Conservation (phyloP, 257 asterid species). For the Solanum piurae region DNA sequence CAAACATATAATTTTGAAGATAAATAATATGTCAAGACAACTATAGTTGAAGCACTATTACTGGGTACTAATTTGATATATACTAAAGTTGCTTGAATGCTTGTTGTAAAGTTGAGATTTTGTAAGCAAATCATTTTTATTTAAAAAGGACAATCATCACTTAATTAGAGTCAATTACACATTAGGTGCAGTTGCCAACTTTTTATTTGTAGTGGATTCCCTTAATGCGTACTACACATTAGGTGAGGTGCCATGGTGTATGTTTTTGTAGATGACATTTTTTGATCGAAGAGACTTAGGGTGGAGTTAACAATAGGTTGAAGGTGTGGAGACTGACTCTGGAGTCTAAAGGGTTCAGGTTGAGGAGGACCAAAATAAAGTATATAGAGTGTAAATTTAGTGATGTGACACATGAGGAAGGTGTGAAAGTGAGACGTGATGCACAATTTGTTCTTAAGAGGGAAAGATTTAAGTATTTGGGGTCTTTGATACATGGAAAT, state of each 20-base stretch:
- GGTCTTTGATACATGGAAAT: neutral
- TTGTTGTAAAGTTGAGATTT: neutral
- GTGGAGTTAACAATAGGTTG: neutral
- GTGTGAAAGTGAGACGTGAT: neutral
- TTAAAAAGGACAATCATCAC: neutral
- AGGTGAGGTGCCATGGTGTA: neutral
- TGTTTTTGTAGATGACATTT: neutral
- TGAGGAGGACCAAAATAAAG: neutral
- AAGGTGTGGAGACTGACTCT: neutral
- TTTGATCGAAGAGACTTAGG: neutral
- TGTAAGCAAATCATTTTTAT: neutral
- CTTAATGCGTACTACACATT: neutral
- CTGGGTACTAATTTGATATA: neutral
- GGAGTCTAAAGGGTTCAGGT: neutral
- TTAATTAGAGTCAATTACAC: neutral
- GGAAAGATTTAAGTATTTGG: neutral
- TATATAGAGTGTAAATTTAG: neutral
- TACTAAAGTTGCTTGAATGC: neutral
- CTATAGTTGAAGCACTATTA: neutral
- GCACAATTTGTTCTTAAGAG: neutral
- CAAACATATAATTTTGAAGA: neutral
- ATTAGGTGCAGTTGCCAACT: neutral
- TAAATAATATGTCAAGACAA: neutral
- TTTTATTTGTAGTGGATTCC: neutral
- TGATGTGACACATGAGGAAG: neutral